These are phyloP conservation scores for Sapria himalayana DNA, from an alignment of 345 rosid genomes.

Conservation along the genomic window DNA sequence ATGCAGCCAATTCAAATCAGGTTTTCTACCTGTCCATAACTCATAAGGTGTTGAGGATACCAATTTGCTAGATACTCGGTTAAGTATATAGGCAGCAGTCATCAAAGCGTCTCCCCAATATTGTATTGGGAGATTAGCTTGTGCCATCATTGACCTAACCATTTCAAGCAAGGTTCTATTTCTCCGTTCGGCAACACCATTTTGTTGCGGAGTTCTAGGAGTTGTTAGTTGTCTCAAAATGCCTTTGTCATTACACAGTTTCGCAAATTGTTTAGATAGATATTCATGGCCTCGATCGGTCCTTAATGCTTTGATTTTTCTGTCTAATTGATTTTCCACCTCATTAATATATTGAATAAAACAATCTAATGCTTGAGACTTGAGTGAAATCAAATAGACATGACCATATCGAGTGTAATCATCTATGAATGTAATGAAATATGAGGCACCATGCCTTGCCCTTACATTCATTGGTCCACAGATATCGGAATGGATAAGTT, in stretches of 20 bases:
- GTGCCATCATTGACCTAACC: conserved; percentile 6
- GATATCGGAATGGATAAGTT: neutral
- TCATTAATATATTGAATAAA: neutral
- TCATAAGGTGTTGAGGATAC: neutral
- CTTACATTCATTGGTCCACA: neutral
- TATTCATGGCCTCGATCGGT: neutral
- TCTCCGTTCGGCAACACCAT: neutral
- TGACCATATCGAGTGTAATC: neutral
- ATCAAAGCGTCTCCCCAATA: neutral
- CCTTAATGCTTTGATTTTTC: no score
- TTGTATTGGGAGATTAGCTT: neutral
- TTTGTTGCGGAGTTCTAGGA: neutral
- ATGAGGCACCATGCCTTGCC: no score
- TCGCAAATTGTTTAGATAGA: neutral
- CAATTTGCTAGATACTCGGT: neutral
- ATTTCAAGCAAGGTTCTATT: neutral
- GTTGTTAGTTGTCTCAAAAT: neutral
- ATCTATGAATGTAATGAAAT: no score
- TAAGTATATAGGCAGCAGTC: neutral
- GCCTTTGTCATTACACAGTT: neutral
- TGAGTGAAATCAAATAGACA: neutral
- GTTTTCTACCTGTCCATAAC: neutral
- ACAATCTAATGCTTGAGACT: neutral
- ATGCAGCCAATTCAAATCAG: neutral
- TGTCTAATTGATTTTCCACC: no score